Conservation (phyloP, 108 stramenopile genomes). For the Pseudonitzschia multiseries region DNA sequence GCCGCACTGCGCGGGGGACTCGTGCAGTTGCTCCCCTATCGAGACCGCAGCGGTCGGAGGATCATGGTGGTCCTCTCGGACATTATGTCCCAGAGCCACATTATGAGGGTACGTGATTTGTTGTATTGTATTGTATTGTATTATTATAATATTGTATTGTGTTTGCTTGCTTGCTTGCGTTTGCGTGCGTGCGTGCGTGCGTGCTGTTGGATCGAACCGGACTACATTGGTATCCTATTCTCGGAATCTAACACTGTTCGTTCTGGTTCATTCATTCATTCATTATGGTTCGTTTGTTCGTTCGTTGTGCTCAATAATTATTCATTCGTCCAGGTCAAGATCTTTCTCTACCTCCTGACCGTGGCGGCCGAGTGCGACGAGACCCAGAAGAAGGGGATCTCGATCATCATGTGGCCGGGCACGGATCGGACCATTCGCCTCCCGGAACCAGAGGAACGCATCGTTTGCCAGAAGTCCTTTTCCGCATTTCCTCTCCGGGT, state of each 20-base stretch:
- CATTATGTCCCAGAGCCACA: conserved; percentile 5
- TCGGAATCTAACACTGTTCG: too few relatives aligned
- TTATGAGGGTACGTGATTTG: conserved; percentile 1
- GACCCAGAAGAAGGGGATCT: conserved; percentile 21
- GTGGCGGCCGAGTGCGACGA: conserved; percentile 22
- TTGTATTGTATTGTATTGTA: not conserved
- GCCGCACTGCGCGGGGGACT: not conserved
- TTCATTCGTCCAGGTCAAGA: conserved; percentile 19
- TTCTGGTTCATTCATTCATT: too few relatives aligned
- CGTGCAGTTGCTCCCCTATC: conserved; percentile 3
- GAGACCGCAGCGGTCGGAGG: conserved; percentile 10
- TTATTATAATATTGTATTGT: not conserved
- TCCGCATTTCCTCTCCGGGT: not conserved
- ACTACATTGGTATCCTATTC: too few relatives aligned
- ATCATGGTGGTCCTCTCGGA: conserved; percentile 10
- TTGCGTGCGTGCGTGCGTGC: too few relatives aligned
- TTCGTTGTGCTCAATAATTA: too few relatives aligned
- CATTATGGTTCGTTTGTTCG: too few relatives aligned
- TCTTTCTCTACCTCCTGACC: not conserved
- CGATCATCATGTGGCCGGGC: conserved; percentile 19
- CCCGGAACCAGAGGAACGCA: not conserved
- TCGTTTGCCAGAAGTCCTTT: not conserved
- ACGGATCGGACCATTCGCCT: not conserved
- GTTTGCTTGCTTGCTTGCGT: too few relatives aligned
- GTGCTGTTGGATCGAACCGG: too few relatives aligned